phyloP scores from a whole-genome alignment of 2,329 filamentous ascomycete genomes.

The Penicillium sp. region DNA sequence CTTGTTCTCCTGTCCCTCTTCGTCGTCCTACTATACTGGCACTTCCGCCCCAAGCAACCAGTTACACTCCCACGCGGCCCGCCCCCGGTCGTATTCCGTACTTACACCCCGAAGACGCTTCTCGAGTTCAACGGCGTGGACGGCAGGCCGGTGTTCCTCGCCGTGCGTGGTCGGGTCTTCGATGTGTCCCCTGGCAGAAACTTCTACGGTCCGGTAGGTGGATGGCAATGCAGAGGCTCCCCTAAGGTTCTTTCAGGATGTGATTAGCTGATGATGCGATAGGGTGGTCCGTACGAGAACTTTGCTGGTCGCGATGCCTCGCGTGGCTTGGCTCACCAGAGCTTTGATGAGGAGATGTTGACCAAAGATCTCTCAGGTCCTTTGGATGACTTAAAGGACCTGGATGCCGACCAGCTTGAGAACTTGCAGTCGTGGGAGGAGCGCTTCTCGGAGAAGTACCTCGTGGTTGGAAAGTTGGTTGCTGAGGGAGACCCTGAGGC shows the following conservation, averaged over 20 bases:
- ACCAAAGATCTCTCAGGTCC: slow-evolving; percentile 86
- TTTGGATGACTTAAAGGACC: slow-evolving; percentile 72
- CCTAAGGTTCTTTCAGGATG: background rate
- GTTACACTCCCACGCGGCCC: slow-evolving; percentile 58
- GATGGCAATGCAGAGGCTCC: background rate
- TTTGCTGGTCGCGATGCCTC: slow-evolving; percentile 93
- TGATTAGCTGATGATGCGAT: slow-evolving; percentile 12
- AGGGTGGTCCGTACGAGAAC: slow-evolving; percentile 89
- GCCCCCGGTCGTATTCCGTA: slow-evolving; percentile 77
- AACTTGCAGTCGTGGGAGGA: slow-evolving; percentile 90
- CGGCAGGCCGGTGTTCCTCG: slow-evolving; percentile 77
- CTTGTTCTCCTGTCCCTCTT: slow-evolving; percentile 63
- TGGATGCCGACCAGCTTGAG: slow-evolving; percentile 77
- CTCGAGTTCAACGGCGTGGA: slow-evolving; percentile 80
- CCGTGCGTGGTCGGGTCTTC: slow-evolving; percentile 89
- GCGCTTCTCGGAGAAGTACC: slow-evolving; percentile 88
- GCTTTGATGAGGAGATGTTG: slow-evolving; percentile 94
- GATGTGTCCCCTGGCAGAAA: slow-evolving; percentile 85
- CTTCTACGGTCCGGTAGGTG: slow-evolving; percentile 80
- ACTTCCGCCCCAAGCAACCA: slow-evolving; percentile 59
- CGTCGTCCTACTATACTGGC: slow-evolving; percentile 60
- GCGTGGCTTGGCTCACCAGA: slow-evolving; percentile 83
- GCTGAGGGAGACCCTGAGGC: slow-evolving; percentile 58
- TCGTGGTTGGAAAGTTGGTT: slow-evolving; percentile 88
- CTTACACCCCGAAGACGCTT: slow-evolving; percentile 82